A percentile compares a stretch with the other conserved stretches of the same genome.
Conservation (phyloP, 768 basidiomycete species). For the Sarcodon sp. region DNA sequence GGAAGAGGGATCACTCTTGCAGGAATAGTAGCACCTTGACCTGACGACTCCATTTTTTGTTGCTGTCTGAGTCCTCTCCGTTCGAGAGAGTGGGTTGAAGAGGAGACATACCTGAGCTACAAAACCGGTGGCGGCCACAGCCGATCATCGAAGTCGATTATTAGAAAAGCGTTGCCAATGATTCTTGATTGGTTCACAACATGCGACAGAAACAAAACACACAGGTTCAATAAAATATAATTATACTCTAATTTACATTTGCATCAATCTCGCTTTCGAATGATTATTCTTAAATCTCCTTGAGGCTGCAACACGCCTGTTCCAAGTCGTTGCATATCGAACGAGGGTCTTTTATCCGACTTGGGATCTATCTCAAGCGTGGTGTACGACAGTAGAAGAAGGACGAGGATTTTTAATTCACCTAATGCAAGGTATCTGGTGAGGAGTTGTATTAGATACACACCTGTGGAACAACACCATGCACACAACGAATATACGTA, state of each 20-base stretch:
- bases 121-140: too few relatives aligned
- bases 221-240: not conserved
- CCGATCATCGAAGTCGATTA: too few relatives aligned
- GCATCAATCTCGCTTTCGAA: not conserved
- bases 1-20: not conserved
- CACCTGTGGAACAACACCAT: slow-evolving; percentile 3
- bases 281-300: not conserved
- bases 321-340: not conserved
- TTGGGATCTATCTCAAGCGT: not conserved
- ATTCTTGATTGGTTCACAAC: too few relatives aligned
- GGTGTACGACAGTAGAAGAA: not conserved
- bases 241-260: too few relatives aligned
- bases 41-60: too few relatives aligned
- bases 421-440: not conserved
- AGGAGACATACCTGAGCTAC: too few relatives aligned
- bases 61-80: too few relatives aligned
- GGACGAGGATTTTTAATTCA: not conserved
- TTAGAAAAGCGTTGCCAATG: too few relatives aligned
- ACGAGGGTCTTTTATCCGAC: not conserved
- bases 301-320: not conserved
- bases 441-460: slow-evolving; percentile 8
- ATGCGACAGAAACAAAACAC: too few relatives aligned
- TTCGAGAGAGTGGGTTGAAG: too few relatives aligned
- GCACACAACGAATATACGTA: not conserved
- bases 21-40: not conserved